Percentiles rank a stretch among this genome's conserved stretches.
These are phyloP conservation scores for Arthroderma sp. DNA, from an alignment of 2,329 filamentous ascomycete genomes.

Conservation along the genomic window DNA sequence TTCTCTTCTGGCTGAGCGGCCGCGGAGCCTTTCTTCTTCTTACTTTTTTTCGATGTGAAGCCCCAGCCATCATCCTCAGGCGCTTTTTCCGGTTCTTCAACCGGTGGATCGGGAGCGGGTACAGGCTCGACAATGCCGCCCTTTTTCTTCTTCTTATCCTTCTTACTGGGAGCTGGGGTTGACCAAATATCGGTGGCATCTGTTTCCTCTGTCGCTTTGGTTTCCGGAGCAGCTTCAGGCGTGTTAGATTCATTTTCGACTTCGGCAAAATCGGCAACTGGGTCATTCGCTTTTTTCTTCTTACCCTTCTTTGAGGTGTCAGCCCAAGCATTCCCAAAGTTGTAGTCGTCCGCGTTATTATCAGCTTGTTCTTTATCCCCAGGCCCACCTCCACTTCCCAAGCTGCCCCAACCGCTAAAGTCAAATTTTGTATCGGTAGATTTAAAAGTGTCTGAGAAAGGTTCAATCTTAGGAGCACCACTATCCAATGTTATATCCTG, in stretches of 20 bases:
- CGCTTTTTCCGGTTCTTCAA: conserved; percentile 15
- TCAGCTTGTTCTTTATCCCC: neutral
- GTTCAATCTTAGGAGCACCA: conserved; percentile 1
- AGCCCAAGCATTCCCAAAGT: conserved; percentile 13
- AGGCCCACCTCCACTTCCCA: too few species aligned
- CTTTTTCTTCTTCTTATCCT: conserved; percentile 7
- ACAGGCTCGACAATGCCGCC: neutral
- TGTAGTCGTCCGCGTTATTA: conserved; percentile 15
- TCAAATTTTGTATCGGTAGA: too few species aligned
- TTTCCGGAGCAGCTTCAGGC: conserved; percentile 3
- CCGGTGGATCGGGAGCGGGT: neutral
- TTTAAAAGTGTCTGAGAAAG: too few species aligned
- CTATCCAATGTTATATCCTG: conserved; percentile 9
- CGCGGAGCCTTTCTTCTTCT: conserved; percentile 27
- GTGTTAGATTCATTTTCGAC: too few species aligned
- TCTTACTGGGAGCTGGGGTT: conserved; percentile 1
- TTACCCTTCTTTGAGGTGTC: conserved; percentile 29
- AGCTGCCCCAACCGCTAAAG: too few species aligned
- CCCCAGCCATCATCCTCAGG: conserved; percentile 16
- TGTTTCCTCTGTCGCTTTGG: conserved; percentile 3
- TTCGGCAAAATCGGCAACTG: neutral
- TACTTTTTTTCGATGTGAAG: conserved; percentile 20
- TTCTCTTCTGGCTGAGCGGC: conserved; percentile 7
- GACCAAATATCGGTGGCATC: neutral
- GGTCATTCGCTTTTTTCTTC: conserved; percentile 16